Evolutionary conservation across 1,284 basidiomycete genomes (phyloP).

Genomic region (Papiliotrema laurentii): DNA sequence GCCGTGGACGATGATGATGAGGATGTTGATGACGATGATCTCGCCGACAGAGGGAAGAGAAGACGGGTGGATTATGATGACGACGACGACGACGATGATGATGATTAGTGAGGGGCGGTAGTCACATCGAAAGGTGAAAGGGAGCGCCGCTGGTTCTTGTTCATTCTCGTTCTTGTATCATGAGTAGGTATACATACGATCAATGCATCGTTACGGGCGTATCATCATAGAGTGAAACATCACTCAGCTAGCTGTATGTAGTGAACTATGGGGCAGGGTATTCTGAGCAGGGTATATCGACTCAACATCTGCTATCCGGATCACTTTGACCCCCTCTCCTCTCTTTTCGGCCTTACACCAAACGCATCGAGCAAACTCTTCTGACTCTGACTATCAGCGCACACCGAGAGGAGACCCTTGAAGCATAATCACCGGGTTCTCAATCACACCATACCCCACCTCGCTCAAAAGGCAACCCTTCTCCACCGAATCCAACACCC

Average conservation of each 20-base stretch:
- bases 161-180: not conserved
- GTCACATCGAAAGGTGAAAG: not conserved
- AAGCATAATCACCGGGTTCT: constrained; percentile 39
- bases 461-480: constrained; percentile 36
- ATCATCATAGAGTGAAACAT: no score
- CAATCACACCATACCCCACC: constrained; percentile 40
- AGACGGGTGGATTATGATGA: constrained; percentile 22
- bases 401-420: not conserved
- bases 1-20: constrained; percentile 11
- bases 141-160: no score
- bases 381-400: constrained; percentile 1
- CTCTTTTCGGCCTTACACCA: constrained; percentile 27
- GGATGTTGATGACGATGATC: constrained; percentile 53
- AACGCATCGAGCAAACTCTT: constrained; percentile 27
- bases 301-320: no score
- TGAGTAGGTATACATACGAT: not conserved
- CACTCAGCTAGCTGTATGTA: no score
- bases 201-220: not conserved
- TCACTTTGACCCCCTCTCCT: not conserved
- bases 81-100: constrained; percentile 23
- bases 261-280: no score
- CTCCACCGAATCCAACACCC: constrained; percentile 43
- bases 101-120: constrained; percentile 3
- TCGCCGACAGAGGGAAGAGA: constrained; percentile 14
- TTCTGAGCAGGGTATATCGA: no score